A percentile compares a stretch with the other conserved stretches of the same genome.
phyloP scores from a whole-genome alignment of 768 basidiomycete genomes.

The Amanita jacksonii region DNA sequence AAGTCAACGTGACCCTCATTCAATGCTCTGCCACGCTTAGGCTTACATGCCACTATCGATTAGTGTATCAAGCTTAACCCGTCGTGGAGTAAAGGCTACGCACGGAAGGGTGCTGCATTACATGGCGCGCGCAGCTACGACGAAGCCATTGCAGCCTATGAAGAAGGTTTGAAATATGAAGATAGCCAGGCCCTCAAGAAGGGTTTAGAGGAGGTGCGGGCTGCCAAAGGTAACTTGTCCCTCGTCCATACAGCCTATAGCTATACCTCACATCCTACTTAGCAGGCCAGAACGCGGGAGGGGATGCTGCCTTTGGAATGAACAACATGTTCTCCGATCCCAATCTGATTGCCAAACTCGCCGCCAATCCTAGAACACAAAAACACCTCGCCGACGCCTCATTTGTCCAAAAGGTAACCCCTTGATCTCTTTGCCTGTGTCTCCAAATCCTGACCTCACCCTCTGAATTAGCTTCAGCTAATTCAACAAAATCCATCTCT shows the following conservation, averaged over 20 bases:
- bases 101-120: constrained; percentile 86
- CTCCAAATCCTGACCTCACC: too few species aligned
- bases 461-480: constrained; percentile 39
- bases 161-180: constrained; percentile 73
- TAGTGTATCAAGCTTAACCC: constrained; percentile 77
- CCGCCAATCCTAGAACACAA: constrained; percentile 76
- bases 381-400: constrained; percentile 76
- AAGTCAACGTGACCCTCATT: constrained; percentile 14
- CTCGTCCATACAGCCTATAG: constrained; percentile 17
- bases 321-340: constrained; percentile 80
- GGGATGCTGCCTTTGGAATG: constrained; percentile 48
- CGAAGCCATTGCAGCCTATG: constrained; percentile 79
- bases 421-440: constrained; percentile 1
- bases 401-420: constrained; percentile 61
- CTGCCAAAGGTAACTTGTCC: constrained; percentile 62
- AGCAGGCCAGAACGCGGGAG: constrained; percentile 12
- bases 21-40: background rate
- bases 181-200: constrained; percentile 76
- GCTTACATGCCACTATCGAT: constrained; percentile 3
- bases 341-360: constrained; percentile 72
- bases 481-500: constrained; percentile 62
- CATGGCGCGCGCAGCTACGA: constrained; percentile 74
- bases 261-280: background rate
- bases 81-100: constrained; percentile 84
- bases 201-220: constrained; percentile 81